Conservation (phyloP, 495 filamentous ascomycete genomes). For the Friedmanniomyces endolithicus region DNA sequence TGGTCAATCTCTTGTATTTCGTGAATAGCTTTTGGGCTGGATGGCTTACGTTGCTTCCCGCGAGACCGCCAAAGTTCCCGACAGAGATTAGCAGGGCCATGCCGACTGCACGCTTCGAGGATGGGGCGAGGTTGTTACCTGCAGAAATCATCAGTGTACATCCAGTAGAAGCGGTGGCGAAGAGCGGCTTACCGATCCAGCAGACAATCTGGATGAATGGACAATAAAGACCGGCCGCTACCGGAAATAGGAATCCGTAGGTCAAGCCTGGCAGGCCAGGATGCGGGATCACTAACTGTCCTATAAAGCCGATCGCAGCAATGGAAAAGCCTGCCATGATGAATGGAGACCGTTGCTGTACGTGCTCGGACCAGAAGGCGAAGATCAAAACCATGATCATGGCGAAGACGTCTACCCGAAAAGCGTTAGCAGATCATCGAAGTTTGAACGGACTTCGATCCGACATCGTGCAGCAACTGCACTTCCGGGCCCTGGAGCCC, state of each 20-base stretch:
- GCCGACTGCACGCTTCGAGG: slow-evolving; percentile 57
- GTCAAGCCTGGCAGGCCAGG: slow-evolving; percentile 41
- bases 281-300: slow-evolving; percentile 38
- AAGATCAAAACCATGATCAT: slow-evolving; percentile 43
- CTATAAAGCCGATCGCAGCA: slow-evolving; percentile 50
- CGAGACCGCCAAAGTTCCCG: slow-evolving; percentile 11
- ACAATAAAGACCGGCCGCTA: slow-evolving; percentile 50
- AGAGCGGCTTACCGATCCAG: slow-evolving; percentile 40
- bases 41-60: background rate
- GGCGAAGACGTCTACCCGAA: background rate
- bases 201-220: slow-evolving; percentile 55
- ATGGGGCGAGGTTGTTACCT: slow-evolving; percentile 54
- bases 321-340: slow-evolving; percentile 38
- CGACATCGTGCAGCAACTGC: too few species aligned
- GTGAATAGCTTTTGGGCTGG: too few species aligned
- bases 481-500: too few species aligned
- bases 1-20: too few species aligned
- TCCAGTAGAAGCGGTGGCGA: background rate
- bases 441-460: too few species aligned
- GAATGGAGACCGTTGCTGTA: slow-evolving; percentile 49
- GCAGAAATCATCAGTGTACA: background rate
- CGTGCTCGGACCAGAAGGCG: slow-evolving; percentile 49
- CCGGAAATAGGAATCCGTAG: slow-evolving; percentile 64
- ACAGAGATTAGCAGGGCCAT: slow-evolving; percentile 68
- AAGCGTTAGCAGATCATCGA: too few species aligned